phyloP scores from a whole-genome alignment of 306 rosid species.

The Rosa multiflora region DNA sequence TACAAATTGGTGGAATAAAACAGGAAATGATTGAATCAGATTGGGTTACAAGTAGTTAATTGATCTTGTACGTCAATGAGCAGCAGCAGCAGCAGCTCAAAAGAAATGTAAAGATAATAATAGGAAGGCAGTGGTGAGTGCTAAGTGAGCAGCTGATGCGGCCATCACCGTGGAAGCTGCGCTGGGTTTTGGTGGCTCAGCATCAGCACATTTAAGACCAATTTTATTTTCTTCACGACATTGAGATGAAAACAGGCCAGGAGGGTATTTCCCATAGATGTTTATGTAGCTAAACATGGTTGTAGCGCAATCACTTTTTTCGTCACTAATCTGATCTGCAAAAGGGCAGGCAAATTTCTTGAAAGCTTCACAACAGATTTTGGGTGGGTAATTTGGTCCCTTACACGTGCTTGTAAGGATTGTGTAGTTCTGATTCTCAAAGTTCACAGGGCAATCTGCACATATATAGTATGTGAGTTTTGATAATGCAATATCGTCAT shows the following conservation, averaged over 20 bases:
- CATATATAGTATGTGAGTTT: neutral
- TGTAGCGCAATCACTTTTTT: conserved; percentile 48
- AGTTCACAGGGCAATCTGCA: conserved; percentile 61
- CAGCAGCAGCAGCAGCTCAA: neutral
- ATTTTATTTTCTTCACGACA: conserved; percentile 54
- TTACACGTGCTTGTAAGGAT: conserved; percentile 84
- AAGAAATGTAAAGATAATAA: conserved; percentile 3
- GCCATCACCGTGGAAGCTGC: neutral
- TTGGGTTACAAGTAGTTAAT: conserved; percentile 5
- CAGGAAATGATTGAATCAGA: neutral
- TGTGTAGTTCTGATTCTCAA: conserved; percentile 76
- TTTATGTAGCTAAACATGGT: conserved; percentile 95
- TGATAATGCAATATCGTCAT: neutral
- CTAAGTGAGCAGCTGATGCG: neutral
- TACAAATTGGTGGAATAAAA: neutral
- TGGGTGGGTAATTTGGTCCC: conserved; percentile 75
- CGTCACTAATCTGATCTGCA: conserved; percentile 37
- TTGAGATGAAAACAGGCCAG: conserved; percentile 73
- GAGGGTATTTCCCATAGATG: conserved; percentile 81
- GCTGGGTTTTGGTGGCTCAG: neutral
- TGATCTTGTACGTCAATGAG: neutral
- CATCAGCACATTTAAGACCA: conserved; percentile 56
- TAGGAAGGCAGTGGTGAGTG: neutral
- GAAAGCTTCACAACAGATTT: conserved; percentile 64
- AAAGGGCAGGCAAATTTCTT: conserved; percentile 84